Base-by-base conservation (phyloP, 306 rosid species). In the Quercus robur region DNA sequence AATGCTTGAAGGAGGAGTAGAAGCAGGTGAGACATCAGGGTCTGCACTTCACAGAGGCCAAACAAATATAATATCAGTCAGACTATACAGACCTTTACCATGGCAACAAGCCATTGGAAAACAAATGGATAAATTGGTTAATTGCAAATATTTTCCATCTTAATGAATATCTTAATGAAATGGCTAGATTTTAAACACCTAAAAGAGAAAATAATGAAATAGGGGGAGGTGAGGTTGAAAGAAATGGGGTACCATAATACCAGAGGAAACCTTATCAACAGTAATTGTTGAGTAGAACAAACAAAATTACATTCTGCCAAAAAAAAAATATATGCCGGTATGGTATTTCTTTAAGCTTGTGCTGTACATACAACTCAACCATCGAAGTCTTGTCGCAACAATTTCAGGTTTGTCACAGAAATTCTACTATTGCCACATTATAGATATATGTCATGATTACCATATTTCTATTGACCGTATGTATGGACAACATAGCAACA, bases 11-110 rank as follows among this genome's bases (percentile, higher is more conserved):
- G 93, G 81, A 87, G 90, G 89, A 74, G 93, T 80, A 71, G 87
- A 62, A 21, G 76, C 80, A 52, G 92, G 93, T 85, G 97, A 81
- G 80, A 88, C 84, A 75, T 66, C 82, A 73, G 89, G 91, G 62
- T 78, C 98, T 92, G 90, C 84, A 86, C 41, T 82, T 84, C 71
- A 76, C 71, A 64, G 46, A 56, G 30, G 23, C 46, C 77, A 58
- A 74, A 26, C 62, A 78, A 73, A 61, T 49, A 69, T 56, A 52
- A 35, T 35, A 68, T 38, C 41, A 11, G 51, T 68, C 72, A 68
- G 72, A 14, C 11, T 19, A 38, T 68, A 38, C 4, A 35, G 54
- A 35, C 52, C 72, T 35, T 68, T 68, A 68, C 49, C 72, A 68
- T 68, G 52, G 20, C 11, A 33, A 68, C 3, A 19, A 68, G 51